Evolutionary conservation across 257 asterid species (phyloP), one percentile per base, ranked within the genome.

Genomic region (Scutellaria galericulata): DNA sequence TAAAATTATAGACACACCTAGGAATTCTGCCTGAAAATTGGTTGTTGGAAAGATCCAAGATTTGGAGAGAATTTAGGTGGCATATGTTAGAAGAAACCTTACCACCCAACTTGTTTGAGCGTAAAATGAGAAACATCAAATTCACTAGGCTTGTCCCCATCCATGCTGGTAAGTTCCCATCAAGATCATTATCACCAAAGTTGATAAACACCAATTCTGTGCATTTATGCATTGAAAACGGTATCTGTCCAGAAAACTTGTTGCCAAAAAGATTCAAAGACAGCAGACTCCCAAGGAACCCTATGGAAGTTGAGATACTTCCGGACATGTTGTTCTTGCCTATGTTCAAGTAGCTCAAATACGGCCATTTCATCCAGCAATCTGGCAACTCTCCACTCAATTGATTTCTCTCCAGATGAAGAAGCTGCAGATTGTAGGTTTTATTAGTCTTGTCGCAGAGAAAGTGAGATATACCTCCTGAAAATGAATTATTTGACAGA

Each of bases 311-410:
- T 15, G 86, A 83, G 22, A 81, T 78, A 1, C 64, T 69, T 46
- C 86, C 86, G 7, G 39, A 52, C 9, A 84, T 3, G 20, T 63
- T 74, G 57, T 84, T 84, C 10, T 77, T 71, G 27, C 55, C 75
- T 48, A 84, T 5, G 64, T 79, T 74, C 24, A 84, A 24, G 5
- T 51, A 57, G 5, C 0, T 0, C 40, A 79, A 58, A 2, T 7
- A 11, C 0, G 81, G 64, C 79, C 84, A 79, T 13, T 57, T 74
- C 78, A 71, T 67, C 79, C 66, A 84, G 31, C 86, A 81, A 56
- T 78, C 73, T 1, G 84, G 88, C 22, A 81, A n/a, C 41, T 74
- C 64, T 53, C 78, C 78, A 2, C 44, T 55, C 13, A 79, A 47
- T 22, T 3, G 65, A 71, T 84, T 84, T 14, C 71, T 57, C 4